Percentiles rank a stretch among this genome's conserved stretches.
Evolutionary conservation across 1,284 basidiomycete species (phyloP).

Genomic region (Tremellales sp.): DNA sequence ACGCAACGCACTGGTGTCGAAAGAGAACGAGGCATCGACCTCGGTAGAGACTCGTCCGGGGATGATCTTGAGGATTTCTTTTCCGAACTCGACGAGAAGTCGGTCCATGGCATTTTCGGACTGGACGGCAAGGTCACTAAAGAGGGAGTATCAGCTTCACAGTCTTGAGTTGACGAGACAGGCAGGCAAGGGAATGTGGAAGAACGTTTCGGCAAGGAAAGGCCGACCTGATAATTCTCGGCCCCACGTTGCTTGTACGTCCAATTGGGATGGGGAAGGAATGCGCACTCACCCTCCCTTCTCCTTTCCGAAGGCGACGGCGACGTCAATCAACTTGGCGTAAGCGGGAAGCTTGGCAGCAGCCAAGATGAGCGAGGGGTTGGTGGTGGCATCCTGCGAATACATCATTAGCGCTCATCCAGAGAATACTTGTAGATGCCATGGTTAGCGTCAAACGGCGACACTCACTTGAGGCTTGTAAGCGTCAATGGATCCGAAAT

Average conservation of each 20-base stretch:
- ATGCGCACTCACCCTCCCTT: slow-evolving; percentile 58
- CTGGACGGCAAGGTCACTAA: slow-evolving; percentile 62
- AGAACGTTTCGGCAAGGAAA: not conserved
- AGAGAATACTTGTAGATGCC: no score
- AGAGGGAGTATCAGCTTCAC: not conserved
- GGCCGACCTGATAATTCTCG: not conserved
- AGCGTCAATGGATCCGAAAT: slow-evolving; percentile 63
- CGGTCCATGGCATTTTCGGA: slow-evolving; percentile 77
- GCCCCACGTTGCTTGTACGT: not conserved
- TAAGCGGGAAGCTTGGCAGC: slow-evolving; percentile 89
- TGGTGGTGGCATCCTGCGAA: slow-evolving; percentile 88
- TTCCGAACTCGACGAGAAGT: slow-evolving; percentile 93
- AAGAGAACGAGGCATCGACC: slow-evolving; percentile 95
- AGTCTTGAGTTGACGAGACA: not conserved
- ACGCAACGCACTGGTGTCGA: slow-evolving; percentile 63
- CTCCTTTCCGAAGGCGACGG: slow-evolving; percentile 74
- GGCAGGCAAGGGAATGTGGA: not conserved
- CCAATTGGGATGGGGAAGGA: not conserved
- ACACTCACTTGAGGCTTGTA: slow-evolving; percentile 97
- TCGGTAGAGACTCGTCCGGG: slow-evolving; percentile 99
- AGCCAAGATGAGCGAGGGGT: slow-evolving; percentile 80
- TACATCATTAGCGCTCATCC: no score
- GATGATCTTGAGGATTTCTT: slow-evolving; percentile 90
- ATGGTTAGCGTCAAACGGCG: no score
- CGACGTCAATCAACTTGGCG: slow-evolving; percentile 73